Evolutionary conservation across 805 yeast genomes (phyloP).

Genomic region (Cyberlindnera xylosilytica): DNA sequence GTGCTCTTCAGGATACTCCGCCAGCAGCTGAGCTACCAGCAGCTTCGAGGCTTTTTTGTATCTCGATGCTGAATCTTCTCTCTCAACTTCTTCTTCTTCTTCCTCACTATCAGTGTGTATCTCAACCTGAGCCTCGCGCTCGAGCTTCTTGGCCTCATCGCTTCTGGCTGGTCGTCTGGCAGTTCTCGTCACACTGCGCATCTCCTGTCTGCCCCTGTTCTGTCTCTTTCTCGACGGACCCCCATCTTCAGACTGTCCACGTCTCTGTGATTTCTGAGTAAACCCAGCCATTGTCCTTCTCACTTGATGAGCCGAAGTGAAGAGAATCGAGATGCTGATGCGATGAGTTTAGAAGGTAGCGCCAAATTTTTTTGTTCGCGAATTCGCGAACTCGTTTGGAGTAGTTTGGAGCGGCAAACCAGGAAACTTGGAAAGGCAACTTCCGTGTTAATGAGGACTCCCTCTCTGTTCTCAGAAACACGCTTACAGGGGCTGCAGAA

Average conservation of each 20-base stretch:
- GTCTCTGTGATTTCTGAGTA: not conserved
- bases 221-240: slow-evolving; percentile 16
- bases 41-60: slow-evolving; percentile 61
- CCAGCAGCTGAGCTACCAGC: slow-evolving; percentile 53
- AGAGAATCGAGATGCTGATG: too few species aligned
- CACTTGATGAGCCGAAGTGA: too few species aligned
- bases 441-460: too few species aligned
- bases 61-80: slow-evolving; percentile 12
- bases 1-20: slow-evolving; percentile 32
- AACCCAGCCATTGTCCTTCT: not conserved
- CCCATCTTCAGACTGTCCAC: not conserved
- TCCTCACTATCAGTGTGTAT: slow-evolving; percentile 17
- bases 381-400: too few species aligned
- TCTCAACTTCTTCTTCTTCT: slow-evolving; percentile 21
- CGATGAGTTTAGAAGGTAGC: too few species aligned
- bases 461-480: too few species aligned
- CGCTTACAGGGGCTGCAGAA: too few species aligned
- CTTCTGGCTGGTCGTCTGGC: slow-evolving; percentile 37
- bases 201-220: slow-evolving; percentile 55
- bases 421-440: too few species aligned
- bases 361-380: slow-evolving; percentile 1
- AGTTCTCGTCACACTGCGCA: slow-evolving; percentile 59
- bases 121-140: slow-evolving; percentile 20
- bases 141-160: slow-evolving; percentile 6
- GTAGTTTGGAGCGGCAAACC: too few species aligned